Conservation (phyloP, 805 yeast species). For the Ogataea populi-albae region DNA sequence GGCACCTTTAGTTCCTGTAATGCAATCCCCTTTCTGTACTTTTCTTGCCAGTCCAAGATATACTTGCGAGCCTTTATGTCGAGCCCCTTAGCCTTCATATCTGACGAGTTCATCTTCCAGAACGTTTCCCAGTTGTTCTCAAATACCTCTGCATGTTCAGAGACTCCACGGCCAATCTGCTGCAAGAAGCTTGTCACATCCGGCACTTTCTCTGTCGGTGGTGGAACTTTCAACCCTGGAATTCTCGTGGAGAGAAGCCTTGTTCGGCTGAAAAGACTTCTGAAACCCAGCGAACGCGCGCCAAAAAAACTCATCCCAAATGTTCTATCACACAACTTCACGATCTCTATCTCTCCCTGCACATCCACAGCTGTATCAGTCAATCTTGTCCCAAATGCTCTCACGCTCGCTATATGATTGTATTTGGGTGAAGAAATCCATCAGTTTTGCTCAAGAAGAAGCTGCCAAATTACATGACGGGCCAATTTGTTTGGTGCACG, state of each 20-base stretch:
- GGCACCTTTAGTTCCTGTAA: conserved; percentile 59
- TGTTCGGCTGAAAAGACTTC: background rate
- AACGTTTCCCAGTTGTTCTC: conserved; percentile 70
- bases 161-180: conserved; percentile 74
- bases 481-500: too few species aligned
- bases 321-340: too few species aligned
- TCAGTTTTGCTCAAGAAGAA: too few species aligned
- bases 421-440: too few species aligned
- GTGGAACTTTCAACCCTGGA: conserved; percentile 36
- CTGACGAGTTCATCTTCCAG: conserved; percentile 50
- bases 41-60: conserved; percentile 69
- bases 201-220: conserved; percentile 54
- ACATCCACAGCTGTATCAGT: too few species aligned
- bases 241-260: too few species aligned
- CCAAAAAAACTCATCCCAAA: background rate
- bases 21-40: conserved; percentile 51
- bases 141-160: conserved; percentile 65
- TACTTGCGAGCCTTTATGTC: conserved; percentile 71
- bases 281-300: conserved; percentile 1
- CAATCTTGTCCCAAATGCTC: too few species aligned
- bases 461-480: too few species aligned
- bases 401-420: too few species aligned
- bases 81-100: conserved; percentile 73
- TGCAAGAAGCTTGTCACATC: conserved; percentile 71
- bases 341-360: too few species aligned